A percentile compares a stretch with the other conserved stretches of the same genome.
These are phyloP conservation scores for Inga oerstediana DNA, from an alignment of 306 rosid genomes.

Conservation along the genomic window DNA sequence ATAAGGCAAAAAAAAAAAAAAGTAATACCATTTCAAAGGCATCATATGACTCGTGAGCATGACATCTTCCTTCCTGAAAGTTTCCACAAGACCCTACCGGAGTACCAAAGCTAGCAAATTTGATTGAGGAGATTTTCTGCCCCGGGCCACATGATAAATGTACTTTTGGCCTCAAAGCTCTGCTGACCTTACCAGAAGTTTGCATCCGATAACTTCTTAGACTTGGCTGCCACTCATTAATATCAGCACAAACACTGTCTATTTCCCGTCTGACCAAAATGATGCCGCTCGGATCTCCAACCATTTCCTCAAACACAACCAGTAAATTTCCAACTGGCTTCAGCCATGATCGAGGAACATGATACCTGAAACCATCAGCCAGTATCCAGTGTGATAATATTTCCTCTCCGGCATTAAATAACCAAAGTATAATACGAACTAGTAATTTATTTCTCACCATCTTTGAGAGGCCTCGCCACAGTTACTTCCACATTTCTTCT, in stretches of 20 bases:
- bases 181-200: slow-evolving; percentile 71
- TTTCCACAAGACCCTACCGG: slow-evolving; percentile 88
- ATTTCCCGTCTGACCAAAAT: slow-evolving; percentile 83
- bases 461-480: slow-evolving; percentile 94
- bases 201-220: slow-evolving; percentile 79
- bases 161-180: slow-evolving; percentile 78
- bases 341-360: slow-evolving; percentile 93
- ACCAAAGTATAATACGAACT: slow-evolving; percentile 1
- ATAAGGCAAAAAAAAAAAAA: background rate
- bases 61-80: slow-evolving; percentile 85
- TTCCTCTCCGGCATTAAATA: slow-evolving; percentile 14
- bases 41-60: slow-evolving; percentile 87
- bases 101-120: slow-evolving; percentile 96
- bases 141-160: slow-evolving; percentile 84
- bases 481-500: slow-evolving; percentile 73
- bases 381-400: slow-evolving; percentile 15
- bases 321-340: slow-evolving; percentile 83
- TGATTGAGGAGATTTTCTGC: slow-evolving; percentile 82
- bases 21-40: slow-evolving; percentile 73
- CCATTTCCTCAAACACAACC: slow-evolving; percentile 89
- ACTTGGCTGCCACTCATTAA: slow-evolving; percentile 96
- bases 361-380: slow-evolving; percentile 72
- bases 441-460: slow-evolving; percentile 63
- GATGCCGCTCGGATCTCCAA: slow-evolving; percentile 90
- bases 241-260: slow-evolving; percentile 82